Base-by-base conservation (phyloP, 2,329 filamentous ascomycete genomes). In the Xylariaceae sp. region DNA sequence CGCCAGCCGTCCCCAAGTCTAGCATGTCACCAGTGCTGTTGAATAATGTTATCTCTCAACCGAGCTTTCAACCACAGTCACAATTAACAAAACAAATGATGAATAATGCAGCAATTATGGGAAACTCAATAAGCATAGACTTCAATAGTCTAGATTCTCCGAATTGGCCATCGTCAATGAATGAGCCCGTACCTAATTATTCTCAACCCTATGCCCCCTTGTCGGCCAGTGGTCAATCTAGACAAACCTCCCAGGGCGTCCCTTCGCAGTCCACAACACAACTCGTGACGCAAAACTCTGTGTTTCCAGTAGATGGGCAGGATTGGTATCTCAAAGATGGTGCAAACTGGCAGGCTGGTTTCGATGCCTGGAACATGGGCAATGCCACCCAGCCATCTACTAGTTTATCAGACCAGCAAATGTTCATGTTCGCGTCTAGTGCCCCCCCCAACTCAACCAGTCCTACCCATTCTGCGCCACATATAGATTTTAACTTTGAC, bases 301-400 rank as follows among this genome's bases (percentile, higher is more conserved):
- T 63, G 6, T 75, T 73, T 37, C 69, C 70, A 5, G 70, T 83
- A 37, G 81, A 83, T 55, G 76, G 77, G 7, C 77, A 81, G 55
- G 79, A 83, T 32, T 85, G 80, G 79, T 81, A 83, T 60, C 67
- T 84, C 16, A 82, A 76, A 47, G 82, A 84, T 54, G 77, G 81
- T 15, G 80, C 78, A 21, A 80, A 75, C 55, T 83, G 81, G 80
- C 80, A 84, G 53, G 79, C 82, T 49, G 77, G 81, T 55, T 84
- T 84, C 61, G 76, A 82, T 49, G 69, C 74, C 2, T 84, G 81
- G 81, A 77, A 75, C 27, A 66, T 77, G 48, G 67, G 70, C 10
- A 62, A 55, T 33, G 53, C 56, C 16, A 52, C 60, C 37, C 53
- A 54, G 11, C 40, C 60, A n/a, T 47, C 63, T 6, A 61, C 67